A percentile compares a stretch with the other conserved stretches of the same genome.
Conservation (phyloP, 23 red algal genomes). For the Chondrus crispus region DNA sequence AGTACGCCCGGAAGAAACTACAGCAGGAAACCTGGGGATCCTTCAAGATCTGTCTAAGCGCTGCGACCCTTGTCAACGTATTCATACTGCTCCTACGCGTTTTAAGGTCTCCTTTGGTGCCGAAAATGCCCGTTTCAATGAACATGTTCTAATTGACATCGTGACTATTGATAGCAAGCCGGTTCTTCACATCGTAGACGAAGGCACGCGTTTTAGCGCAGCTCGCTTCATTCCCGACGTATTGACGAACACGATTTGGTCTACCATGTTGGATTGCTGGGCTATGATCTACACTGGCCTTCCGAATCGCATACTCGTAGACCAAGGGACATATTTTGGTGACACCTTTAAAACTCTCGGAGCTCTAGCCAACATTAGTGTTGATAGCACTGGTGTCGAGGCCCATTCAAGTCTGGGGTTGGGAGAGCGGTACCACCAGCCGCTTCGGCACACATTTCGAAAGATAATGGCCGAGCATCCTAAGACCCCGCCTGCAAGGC, state of each 20-base stretch:
- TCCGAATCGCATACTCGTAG: background rate
- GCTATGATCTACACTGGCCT: slow-evolving; percentile 24
- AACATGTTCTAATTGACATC: background rate
- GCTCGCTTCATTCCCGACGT: slow-evolving; percentile 13
- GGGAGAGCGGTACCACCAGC: slow-evolving; percentile 16
- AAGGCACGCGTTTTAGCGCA: background rate
- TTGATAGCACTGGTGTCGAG: background rate
- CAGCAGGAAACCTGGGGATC: background rate
- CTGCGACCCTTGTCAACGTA: slow-evolving; percentile 11
- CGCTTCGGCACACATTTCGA: background rate
- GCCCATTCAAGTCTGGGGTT: background rate
- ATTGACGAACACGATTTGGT: background rate
- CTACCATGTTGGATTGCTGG: background rate
- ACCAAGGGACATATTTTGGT: background rate
- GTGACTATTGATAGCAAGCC: slow-evolving; percentile 9
- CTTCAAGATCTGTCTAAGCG: background rate
- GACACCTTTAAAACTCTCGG: background rate
- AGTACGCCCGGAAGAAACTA: background rate
- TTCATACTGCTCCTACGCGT: background rate
- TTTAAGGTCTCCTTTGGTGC: slow-evolving; percentile 9
- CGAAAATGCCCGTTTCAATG: slow-evolving; percentile 11
- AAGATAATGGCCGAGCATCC: background rate
- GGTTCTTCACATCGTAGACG: background rate
- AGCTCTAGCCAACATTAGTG: background rate
- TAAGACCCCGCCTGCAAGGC: background rate